Conservation (phyloP, 441 rosid genomes). For the Biscutella laevigata region DNA sequence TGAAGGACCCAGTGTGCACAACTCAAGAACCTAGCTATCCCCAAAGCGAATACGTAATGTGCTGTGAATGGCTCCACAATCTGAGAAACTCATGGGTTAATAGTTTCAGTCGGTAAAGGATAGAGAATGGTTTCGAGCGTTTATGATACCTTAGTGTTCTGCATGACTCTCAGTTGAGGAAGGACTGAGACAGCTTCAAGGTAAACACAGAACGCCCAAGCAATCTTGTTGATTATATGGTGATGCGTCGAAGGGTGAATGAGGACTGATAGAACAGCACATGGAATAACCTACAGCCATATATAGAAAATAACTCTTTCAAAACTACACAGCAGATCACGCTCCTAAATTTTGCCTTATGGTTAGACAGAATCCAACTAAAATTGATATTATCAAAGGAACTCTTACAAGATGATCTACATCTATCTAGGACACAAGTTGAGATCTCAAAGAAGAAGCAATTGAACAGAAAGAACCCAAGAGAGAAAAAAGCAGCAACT, state of each 20-base stretch:
- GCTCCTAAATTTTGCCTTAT: not conserved
- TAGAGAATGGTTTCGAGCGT: not conserved
- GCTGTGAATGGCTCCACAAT: slow-evolving; percentile 64
- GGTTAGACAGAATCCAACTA: not conserved
- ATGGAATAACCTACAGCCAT: slow-evolving; percentile 43
- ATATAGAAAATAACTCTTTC: not conserved
- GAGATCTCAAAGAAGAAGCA: not conserved
- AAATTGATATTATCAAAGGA: not conserved
- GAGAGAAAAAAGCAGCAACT: slow-evolving; percentile 18
- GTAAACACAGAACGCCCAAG: slow-evolving; percentile 65
- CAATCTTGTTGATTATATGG: slow-evolving; percentile 39
- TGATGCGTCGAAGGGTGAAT: slow-evolving; percentile 57
- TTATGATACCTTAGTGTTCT: slow-evolving; percentile 48
- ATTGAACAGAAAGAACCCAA: not conserved
- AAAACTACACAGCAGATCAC: not conserved
- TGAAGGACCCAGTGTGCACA: slow-evolving; percentile 65
- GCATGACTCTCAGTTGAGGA: slow-evolving; percentile 64
- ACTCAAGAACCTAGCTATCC: slow-evolving; percentile 57
- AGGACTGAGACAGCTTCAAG: slow-evolving; percentile 65
- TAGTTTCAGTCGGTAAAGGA: not conserved
- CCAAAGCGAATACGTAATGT: slow-evolving; percentile 57
- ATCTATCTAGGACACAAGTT: not conserved
- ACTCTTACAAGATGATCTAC: not conserved
- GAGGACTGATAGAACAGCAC: slow-evolving; percentile 39
- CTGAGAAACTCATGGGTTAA: slow-evolving; percentile 24